These are phyloP conservation scores for Centella asiatica DNA, from an alignment of 129 eudicot genomes.

Conservation along the genomic window DNA sequence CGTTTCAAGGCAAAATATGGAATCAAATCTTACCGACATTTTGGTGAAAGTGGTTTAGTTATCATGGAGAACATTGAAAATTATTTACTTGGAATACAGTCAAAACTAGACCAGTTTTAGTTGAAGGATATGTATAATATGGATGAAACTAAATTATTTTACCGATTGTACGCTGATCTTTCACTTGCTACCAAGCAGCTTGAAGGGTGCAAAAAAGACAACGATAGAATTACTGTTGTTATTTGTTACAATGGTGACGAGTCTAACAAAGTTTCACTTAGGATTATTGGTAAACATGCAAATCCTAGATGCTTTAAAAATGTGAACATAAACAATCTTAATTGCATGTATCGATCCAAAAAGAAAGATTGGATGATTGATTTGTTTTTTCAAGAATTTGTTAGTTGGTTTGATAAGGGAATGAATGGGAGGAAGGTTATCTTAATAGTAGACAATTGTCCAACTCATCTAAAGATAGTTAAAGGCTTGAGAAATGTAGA, in stretches of 20 bases:
- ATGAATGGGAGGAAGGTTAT: no score
- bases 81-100: not conserved
- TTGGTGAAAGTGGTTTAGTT: not conserved
- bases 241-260: slow-evolving; percentile 4
- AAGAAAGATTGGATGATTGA: no score
- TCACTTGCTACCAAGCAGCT: not conserved
- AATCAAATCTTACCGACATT: not conserved
- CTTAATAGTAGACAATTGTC: no score
- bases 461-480: no score
- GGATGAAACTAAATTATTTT: not conserved
- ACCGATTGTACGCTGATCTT: not conserved
- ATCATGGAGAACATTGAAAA: not conserved
- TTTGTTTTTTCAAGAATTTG: no score
- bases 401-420: no score
- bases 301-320: no score
- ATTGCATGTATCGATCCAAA: no score
- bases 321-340: no score
- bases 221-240: not conserved
- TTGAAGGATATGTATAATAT: no score
- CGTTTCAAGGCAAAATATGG: no score
- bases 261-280: not conserved
- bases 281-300: not conserved
- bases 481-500: no score
- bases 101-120: not conserved
- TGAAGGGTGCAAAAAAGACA: slow-evolving; percentile 2